Evolutionary conservation across 1,139 yeast species (phyloP).

Genomic region (Nematodospora anomalae): DNA sequence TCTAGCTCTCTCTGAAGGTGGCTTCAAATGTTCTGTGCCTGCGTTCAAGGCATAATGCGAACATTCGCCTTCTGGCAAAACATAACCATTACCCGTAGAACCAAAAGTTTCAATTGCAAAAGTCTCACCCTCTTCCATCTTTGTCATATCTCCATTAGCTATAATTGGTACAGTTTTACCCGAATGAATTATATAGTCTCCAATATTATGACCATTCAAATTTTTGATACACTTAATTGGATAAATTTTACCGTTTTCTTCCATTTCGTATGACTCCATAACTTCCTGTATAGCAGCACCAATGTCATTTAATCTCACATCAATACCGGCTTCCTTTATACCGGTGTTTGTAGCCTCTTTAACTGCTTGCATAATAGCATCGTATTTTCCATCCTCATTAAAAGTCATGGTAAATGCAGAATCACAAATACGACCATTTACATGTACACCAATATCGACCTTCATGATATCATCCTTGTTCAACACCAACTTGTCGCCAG

Average conservation of each 20-base stretch:
- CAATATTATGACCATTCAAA: constrained; percentile 91
- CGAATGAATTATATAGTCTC: constrained; percentile 81
- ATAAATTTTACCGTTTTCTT: constrained; percentile 78
- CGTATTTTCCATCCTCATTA: constrained; percentile 67
- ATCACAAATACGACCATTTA: constrained; percentile 92
- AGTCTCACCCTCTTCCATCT: constrained; percentile 98
- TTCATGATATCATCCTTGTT: constrained; percentile 91
- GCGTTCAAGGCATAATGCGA: constrained; percentile 81
- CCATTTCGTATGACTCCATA: constrained; percentile 95
- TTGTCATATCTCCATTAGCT: constrained; percentile 87
- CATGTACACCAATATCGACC: constrained; percentile 96
- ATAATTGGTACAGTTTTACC: constrained; percentile 97
- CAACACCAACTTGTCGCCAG: constrained; percentile 83
- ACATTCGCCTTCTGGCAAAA: constrained; percentile 83
- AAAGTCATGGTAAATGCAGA: constrained; percentile 94
- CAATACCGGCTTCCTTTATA: constrained; percentile 89
- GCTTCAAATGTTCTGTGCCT: constrained; percentile 41
- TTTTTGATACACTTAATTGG: constrained; percentile 90
- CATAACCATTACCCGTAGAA: constrained; percentile 92
- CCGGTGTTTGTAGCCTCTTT: constrained; percentile 94
- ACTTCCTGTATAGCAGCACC: constrained; percentile 96
- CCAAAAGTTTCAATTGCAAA: constrained; percentile 99
- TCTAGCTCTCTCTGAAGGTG: constrained; percentile 67
- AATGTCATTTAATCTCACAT: constrained; percentile 89
- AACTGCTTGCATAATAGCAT: constrained; percentile 77